Evolutionary conservation across 2,329 filamentous ascomycete genomes (phyloP), one percentile per base, ranked within the genome.

Genomic region (Diaporthe helianthi): DNA sequence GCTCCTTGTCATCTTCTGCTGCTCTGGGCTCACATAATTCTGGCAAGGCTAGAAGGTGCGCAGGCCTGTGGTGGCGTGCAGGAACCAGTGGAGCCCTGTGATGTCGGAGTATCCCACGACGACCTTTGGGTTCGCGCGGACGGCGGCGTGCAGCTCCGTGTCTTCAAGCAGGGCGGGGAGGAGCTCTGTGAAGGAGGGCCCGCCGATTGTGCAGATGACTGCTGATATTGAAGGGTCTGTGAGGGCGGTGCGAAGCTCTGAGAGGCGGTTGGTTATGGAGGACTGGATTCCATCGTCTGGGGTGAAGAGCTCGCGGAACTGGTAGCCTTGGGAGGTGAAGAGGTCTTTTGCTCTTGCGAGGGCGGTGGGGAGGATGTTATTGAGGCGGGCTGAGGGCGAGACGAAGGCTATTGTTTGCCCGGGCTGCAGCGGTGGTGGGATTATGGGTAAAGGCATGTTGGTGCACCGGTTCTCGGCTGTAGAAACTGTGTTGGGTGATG

Each of bases 81-180:
- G 73, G 60, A 80, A 78, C 81, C 82, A 83, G 73, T 83, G 81
- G 44, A 83, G 68, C 38, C 78, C 76, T 1, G 79, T 80, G 65
- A 82, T 82, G 67, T 83, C 81, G 1, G 80, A 82, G 67, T 77
- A 81, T 1, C 81, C 82, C 19, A 83, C 77, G 1, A 83, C 75
- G 24, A 83, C 76, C 75, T 83, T 83, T 41, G 81, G 82, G 54
- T 79, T 75, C 2, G 71, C 71, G 6, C 76, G 77, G 46, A 83
- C 78, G 1, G 69, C 65, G 13, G 29, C 64, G 36, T 80, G 79
- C 2, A 82, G 75, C 12, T 76, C 76, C 7, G 72, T 74, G 68
- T 83, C 82, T 1, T 74, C 77, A 17, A 80, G 69, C 0, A 83
- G 71, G 2, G 76, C 74, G 0, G 80, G 81, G 0, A 83, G 72